Evolutionary conservation across 2,329 filamentous ascomycete genomes (phyloP), one percentile per base, ranked within the genome.

Genomic region (Arthrobotrys megalospora): DNA sequence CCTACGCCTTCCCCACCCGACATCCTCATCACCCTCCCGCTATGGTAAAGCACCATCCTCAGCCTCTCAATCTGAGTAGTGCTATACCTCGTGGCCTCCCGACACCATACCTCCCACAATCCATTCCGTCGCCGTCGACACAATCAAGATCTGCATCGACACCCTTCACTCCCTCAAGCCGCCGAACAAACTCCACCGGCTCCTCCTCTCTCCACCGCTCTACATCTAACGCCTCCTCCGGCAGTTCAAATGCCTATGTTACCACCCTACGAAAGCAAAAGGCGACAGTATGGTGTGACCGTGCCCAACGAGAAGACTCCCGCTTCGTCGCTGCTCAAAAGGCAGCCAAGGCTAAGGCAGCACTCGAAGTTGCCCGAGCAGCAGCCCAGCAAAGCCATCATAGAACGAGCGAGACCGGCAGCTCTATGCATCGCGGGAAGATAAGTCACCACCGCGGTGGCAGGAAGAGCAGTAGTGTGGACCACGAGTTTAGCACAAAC

Each of bases 251-350:
- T n/a, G 91, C 93, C 80, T 99, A 99, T 85, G 96, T 99, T 64
- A 94, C 96, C 41, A 88, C 97, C n/a, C 91, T 99, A 86, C 90
- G 96, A 80, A 95, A 94, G 84, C 96, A 99, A 85, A 98, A 98
- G 84, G 96, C 94, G 36, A 99, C 96, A 0, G 96, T 99, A 3
- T 99, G 96, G 96, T 97, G 94, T 86, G 96, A 98, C 83, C 91
- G 94, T 67, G 89, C 95, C 8, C 96, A 99, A 84, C 91, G 93
- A 79, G 94, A 98, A 85, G 96, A 99, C 83, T 93, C 95, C 0
- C 89, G 93, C 63, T 86, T 96, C 72, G 86, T 91, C 3, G 94
- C 93, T 32, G 92, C 94, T 82, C 94, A 97, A 84, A 90, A 92
- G 73, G 92, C 92, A 43, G 96, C 94, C 75, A 97, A 96, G 86